phyloP scores from a whole-genome alignment of 257 asterid genomes.

The Solanum dulcamara region DNA sequence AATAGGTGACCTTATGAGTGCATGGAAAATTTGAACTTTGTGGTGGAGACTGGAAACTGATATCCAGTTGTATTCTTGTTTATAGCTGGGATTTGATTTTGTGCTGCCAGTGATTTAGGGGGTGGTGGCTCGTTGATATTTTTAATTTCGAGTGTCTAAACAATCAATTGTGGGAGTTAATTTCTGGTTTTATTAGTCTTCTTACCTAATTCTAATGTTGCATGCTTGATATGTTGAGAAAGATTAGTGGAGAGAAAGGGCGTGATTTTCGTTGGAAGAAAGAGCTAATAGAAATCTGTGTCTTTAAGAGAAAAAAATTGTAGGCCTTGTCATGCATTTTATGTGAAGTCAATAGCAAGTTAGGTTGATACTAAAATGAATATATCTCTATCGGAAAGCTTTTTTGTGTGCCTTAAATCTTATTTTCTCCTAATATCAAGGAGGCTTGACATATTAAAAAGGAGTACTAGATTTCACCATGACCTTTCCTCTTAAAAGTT shows the following conservation, averaged over 20 bases:
- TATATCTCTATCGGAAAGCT: not conserved
- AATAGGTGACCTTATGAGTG: not conserved
- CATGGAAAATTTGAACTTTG: not conserved
- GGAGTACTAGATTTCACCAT: not conserved
- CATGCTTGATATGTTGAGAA: not conserved
- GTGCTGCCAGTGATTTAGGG: not conserved
- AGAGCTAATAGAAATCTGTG: not conserved
- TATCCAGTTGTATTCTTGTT: not conserved
- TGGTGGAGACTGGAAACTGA: not conserved
- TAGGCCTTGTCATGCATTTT: not conserved
- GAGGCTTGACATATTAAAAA: not conserved
- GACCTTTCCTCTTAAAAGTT: not conserved
- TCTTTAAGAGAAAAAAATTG: not conserved
- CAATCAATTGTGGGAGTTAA: not conserved
- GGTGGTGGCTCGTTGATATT: not conserved
- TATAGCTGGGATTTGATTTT: not conserved
- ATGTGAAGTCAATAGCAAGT: not conserved
- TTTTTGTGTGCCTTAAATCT: not conserved
- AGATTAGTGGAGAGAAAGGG: not conserved
- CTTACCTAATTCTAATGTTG: not conserved
- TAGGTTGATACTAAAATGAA: not conserved
- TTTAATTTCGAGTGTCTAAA: not conserved
- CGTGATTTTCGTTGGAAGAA: not conserved
- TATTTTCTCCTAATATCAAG: not conserved
- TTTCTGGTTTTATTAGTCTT: not conserved